A percentile compares a stretch with the other conserved stretches of the same genome.
Conservation (phyloP, 768 basidiomycete genomes). For the Fistulinella prunicolor region DNA sequence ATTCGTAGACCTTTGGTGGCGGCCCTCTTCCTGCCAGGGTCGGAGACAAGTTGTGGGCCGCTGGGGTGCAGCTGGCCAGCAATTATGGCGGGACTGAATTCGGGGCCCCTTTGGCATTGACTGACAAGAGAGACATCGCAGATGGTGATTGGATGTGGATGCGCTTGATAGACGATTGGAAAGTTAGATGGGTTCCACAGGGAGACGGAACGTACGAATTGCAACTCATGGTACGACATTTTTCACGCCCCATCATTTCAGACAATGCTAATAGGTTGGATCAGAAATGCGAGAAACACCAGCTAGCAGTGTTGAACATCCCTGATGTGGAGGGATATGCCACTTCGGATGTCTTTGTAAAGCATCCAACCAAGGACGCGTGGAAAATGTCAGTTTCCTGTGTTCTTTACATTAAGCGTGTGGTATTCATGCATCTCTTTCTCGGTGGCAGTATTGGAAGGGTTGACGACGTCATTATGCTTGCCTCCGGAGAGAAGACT, state of each 20-base stretch:
- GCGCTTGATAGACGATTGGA: conserved; percentile 19
- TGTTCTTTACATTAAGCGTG: background rate
- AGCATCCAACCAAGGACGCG: conserved; percentile 43
- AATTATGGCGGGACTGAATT: conserved; percentile 39
- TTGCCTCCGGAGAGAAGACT: too few species aligned
- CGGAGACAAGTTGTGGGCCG: conserved; percentile 33
- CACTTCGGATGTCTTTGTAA: conserved; percentile 41
- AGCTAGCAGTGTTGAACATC: conserved; percentile 32
- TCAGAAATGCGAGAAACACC: background rate
- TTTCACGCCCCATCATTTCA: background rate
- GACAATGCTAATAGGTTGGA: background rate
- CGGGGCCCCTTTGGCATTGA: conserved; percentile 6
- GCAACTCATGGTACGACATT: conserved; percentile 34
- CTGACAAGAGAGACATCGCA: conserved; percentile 10
- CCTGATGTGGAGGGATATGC: conserved; percentile 40
- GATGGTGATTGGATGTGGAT: conserved; percentile 38
- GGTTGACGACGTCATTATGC: too few species aligned
- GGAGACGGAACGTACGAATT: conserved; percentile 36
- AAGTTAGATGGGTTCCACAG: conserved; percentile 30
- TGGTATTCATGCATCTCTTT: background rate
- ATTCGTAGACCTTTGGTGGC: conserved; percentile 32
- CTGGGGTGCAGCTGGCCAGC: conserved; percentile 33
- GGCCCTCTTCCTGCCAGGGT: conserved; percentile 33
- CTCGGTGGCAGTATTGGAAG: conserved; percentile 24
- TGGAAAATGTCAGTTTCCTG: too few species aligned